These are phyloP conservation scores for Penicillium rolfsii DNA, from an alignment of 2,329 filamentous ascomycete species.

Conservation along the genomic window DNA sequence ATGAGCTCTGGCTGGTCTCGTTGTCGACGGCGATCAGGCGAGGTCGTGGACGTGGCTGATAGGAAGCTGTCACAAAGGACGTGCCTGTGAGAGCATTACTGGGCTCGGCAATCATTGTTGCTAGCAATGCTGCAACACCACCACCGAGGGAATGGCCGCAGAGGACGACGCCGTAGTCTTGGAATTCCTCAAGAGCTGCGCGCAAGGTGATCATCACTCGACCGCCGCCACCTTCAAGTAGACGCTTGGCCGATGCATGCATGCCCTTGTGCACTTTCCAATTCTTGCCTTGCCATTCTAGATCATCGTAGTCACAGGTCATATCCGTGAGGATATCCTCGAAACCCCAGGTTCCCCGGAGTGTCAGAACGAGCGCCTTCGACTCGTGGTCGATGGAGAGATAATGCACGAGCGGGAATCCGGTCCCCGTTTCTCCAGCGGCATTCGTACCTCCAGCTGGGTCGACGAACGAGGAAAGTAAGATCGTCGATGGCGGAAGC, in stretches of 20 bases:
- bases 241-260: constrained; percentile 69
- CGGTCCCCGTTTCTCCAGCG: constrained; percentile 65
- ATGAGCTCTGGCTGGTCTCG: constrained; percentile 24
- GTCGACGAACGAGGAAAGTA: constrained; percentile 72
- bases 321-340: constrained; percentile 74
- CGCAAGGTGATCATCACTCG: constrained; percentile 68
- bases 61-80: constrained; percentile 64
- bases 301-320: constrained; percentile 72
- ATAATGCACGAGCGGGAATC: constrained; percentile 73
- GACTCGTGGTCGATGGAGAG: constrained; percentile 72
- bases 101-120: constrained; percentile 71
- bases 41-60: constrained; percentile 41
- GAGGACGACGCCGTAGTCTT: constrained; percentile 70
- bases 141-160: constrained; percentile 72
- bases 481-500: constrained; percentile 50
- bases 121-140: constrained; percentile 70
- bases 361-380: constrained; percentile 72
- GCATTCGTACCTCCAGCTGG: constrained; percentile 68
- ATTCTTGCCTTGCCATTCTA: constrained; percentile 60
- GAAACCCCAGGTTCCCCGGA: constrained; percentile 72
- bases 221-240: constrained; percentile 69
- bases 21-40: constrained; percentile 40
- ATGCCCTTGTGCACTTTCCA: constrained; percentile 77
- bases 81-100: constrained; percentile 53
- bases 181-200: constrained; percentile 66